phyloP scores from a whole-genome alignment of 768 basidiomycete genomes.

The Boletus insuetus region DNA sequence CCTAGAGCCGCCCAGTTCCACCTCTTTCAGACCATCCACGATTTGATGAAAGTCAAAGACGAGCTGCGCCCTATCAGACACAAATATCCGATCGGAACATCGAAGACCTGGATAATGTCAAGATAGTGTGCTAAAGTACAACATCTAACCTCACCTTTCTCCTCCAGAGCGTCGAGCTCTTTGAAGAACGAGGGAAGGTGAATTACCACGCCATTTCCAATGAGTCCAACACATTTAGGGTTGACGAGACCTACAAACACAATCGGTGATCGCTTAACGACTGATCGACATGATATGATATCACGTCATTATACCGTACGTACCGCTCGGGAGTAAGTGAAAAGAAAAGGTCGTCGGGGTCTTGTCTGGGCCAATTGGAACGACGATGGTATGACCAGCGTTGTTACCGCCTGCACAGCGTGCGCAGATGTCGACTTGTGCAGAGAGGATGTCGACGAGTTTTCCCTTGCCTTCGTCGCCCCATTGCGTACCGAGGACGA shows the following conservation, averaged over 20 bases:
- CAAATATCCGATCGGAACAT: conserved; percentile 79
- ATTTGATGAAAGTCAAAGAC: conserved; percentile 99
- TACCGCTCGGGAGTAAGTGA: conserved; percentile 92
- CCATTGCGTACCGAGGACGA: conserved; percentile 88
- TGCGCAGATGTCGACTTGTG: conserved; percentile 87
- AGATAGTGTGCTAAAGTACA: background rate
- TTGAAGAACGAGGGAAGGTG: conserved; percentile 94
- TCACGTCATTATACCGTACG: conserved; percentile 1
- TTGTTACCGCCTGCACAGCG: conserved; percentile 98
- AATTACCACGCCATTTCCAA: conserved; percentile 95
- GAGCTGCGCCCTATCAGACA: conserved; percentile 95
- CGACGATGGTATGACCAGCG: conserved; percentile 97
- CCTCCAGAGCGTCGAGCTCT: conserved; percentile 83
- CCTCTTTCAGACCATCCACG: conserved; percentile 97
- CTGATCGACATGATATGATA: background rate
- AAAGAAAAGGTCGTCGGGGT: conserved; percentile 88
- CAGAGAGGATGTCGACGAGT: conserved; percentile 93
- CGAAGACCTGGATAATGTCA: conserved; percentile 61
- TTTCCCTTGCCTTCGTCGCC: conserved; percentile 95
- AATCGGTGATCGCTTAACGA: background rate
- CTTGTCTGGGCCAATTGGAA: conserved; percentile 63
- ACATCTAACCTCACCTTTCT: conserved; percentile 58
- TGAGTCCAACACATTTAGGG: conserved; percentile 73
- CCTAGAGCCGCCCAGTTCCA: conserved; percentile 91
- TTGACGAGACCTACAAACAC: conserved; percentile 19